Evolutionary conservation across 1,284 basidiomycete species (phyloP).

Genomic region (Leccinum fuscescens): DNA sequence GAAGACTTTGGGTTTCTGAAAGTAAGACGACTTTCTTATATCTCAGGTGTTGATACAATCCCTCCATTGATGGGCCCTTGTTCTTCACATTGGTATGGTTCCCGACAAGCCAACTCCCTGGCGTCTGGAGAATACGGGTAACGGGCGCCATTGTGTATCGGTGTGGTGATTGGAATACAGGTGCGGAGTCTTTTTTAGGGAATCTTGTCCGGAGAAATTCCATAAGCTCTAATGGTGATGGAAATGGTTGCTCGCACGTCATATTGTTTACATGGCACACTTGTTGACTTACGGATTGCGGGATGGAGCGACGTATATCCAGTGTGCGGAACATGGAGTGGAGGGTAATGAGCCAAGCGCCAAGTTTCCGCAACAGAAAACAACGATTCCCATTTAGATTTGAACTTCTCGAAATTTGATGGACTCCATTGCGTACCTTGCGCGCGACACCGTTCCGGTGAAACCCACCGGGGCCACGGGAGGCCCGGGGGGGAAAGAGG

Average conservation of each 20-base stretch:
- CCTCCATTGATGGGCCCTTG: conserved; percentile 1
- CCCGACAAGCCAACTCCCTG: conserved; percentile 20
- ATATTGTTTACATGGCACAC: neutral
- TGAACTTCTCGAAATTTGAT: neutral
- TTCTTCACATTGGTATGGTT: conserved; percentile 18
- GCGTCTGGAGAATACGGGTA: conserved; percentile 5
- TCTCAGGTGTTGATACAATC: conserved; percentile 5
- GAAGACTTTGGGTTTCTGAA: neutral
- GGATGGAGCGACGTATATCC: neutral
- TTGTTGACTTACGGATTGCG: neutral
- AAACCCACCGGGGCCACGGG: neutral
- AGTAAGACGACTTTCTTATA: conserved; percentile 7
- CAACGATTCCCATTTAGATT: neutral
- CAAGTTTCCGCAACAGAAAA: neutral
- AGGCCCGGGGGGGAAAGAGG: neutral
- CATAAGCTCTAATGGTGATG: conserved; percentile 6
- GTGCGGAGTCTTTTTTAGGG: neutral
- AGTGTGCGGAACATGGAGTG: neutral
- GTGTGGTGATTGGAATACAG: neutral
- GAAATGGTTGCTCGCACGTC: neutral
- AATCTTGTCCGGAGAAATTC: neutral
- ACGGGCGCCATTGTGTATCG: neutral
- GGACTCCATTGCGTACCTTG: neutral
- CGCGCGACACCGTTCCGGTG: neutral
- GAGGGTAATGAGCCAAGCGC: conserved; percentile 1